Evolutionary conservation across 2,329 filamentous ascomycete genomes (phyloP), one percentile per base, ranked within the genome.

Genomic region (Colletotrichum graminicola): DNA sequence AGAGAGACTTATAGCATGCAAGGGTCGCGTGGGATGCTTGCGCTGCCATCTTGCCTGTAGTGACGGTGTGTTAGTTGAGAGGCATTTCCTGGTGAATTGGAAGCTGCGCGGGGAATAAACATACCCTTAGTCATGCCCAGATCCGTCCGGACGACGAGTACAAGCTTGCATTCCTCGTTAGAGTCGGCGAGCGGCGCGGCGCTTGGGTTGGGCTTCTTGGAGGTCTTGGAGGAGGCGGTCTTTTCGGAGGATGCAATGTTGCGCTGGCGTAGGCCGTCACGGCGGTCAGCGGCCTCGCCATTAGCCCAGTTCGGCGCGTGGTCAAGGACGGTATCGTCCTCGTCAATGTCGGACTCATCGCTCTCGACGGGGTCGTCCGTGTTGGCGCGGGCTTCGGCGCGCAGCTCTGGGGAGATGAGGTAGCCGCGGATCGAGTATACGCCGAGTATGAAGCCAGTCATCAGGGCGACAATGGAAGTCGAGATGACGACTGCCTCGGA

Each of bases 21-120:
- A 99, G 91, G 3, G 95, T 97, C n/a, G 96, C 96, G 82, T 98
- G 96, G 61, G 92, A 93, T 83, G 93, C 95, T 83, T 98, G 96
- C 10, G 96, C 96, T 68, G 94, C 96, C 77, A 98, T 98, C 87
- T 99, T 99, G 77, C 95, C 95, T 97, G 74, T 56, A 59, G 32
- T 21, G 36, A 64, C 23, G 1, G n/a, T 14, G 43, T 43, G 61
- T 73, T 26, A 73, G 62, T 43, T 54, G n/a, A 36, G 49, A 12
- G 18, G 10, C 16, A 54, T 49, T 43, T 34, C 45, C 66, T 45
- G 67, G 45, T n/a, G 26, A 18, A 39, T 10, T 16, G 45, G 23
- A 45, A 65, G 60, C 60, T 39, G 45, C 45, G 23, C 55, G n/a
- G 54, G n/a, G 47, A 4, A 34, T 57, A 6, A 16, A 80, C 85